Evolutionary conservation across 139 green algal species (phyloP).

Genomic region (Eudorina sp.): DNA sequence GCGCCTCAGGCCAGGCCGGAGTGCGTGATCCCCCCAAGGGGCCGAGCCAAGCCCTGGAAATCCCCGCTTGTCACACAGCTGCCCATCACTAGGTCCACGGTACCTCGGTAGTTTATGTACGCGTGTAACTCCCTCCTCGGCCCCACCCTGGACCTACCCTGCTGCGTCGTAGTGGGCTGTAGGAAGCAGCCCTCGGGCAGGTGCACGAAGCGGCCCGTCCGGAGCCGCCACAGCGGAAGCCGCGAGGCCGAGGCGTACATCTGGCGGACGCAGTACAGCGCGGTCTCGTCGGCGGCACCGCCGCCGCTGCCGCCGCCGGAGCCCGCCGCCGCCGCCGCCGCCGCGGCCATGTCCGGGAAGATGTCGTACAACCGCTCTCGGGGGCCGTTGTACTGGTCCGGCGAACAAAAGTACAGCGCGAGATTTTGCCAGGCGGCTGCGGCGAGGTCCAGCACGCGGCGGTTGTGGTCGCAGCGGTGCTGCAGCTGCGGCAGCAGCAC

Average conservation of each 20-base stretch:
- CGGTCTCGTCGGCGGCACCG: conserved; percentile 36
- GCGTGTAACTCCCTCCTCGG: no score
- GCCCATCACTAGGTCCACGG: no score
- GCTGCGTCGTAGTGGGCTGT: conserved; percentile 45
- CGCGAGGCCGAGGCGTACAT: conserved; percentile 67
- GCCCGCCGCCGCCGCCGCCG: neutral
- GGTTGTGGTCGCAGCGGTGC: conserved; percentile 50
- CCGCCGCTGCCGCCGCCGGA: neutral
- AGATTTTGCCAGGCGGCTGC: conserved; percentile 17
- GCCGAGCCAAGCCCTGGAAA: no score
- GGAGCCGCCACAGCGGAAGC: conserved; percentile 72
- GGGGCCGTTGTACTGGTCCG: conserved; percentile 17
- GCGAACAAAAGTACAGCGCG: conserved; percentile 21
- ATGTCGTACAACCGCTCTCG: conserved; percentile 50
- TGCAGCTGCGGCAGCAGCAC: conserved; percentile 43
- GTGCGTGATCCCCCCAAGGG: no score
- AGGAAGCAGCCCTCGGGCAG: conserved; percentile 77
- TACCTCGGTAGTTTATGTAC: no score
- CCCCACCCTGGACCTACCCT: no score
- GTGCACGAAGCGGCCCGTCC: conserved; percentile 61
- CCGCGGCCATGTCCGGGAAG: conserved; percentile 47
- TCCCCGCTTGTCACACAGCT: no score
- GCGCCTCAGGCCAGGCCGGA: no score
- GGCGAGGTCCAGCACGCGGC: conserved; percentile 52
- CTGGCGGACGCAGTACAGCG: conserved; percentile 60